Percentiles rank a stretch among this genome's conserved stretches.
phyloP scores from a whole-genome alignment of 1,139 yeast species.

The Pichia kudriavzevii region DNA sequence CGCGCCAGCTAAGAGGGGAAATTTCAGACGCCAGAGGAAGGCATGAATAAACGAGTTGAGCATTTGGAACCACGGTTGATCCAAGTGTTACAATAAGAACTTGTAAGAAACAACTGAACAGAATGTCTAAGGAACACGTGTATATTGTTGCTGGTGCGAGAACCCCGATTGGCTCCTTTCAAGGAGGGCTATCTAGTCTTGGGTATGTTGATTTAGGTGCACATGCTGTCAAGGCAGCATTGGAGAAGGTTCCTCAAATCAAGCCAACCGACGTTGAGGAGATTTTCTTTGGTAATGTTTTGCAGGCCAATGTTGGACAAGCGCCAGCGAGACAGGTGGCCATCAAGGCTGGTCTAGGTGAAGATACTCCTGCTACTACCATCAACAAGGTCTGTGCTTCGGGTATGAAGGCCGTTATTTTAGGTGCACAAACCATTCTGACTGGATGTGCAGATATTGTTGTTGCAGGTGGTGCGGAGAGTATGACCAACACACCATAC shows the following conservation, averaged over 20 bases:
- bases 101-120: too few relatives aligned
- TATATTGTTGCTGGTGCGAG: constrained; percentile 88
- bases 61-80: too few relatives aligned
- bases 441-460: constrained; percentile 89
- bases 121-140: constrained; percentile 41
- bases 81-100: too few relatives aligned
- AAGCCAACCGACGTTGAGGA: constrained; percentile 79
- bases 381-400: constrained; percentile 97
- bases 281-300: constrained; percentile 85
- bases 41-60: too few relatives aligned
- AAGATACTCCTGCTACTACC: constrained; percentile 75
- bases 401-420: constrained; percentile 84
- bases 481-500: constrained; percentile 95
- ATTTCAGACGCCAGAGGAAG: too few relatives aligned
- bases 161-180: constrained; percentile 94
- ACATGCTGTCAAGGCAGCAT: constrained; percentile 83
- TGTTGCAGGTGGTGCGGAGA: constrained; percentile 96
- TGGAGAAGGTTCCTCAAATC: constrained; percentile 75
- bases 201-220: constrained; percentile 82
- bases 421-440: constrained; percentile 84
- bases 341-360: constrained; percentile 75
- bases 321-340: constrained; percentile 99
- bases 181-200: constrained; percentile 70
- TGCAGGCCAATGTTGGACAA: constrained; percentile 92
- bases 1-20: too few relatives aligned